A percentile compares a stretch with the other conserved stretches of the same genome.
Evolutionary conservation across 257 asterid species (phyloP).

Genomic region (Scutellaria galericulata): DNA sequence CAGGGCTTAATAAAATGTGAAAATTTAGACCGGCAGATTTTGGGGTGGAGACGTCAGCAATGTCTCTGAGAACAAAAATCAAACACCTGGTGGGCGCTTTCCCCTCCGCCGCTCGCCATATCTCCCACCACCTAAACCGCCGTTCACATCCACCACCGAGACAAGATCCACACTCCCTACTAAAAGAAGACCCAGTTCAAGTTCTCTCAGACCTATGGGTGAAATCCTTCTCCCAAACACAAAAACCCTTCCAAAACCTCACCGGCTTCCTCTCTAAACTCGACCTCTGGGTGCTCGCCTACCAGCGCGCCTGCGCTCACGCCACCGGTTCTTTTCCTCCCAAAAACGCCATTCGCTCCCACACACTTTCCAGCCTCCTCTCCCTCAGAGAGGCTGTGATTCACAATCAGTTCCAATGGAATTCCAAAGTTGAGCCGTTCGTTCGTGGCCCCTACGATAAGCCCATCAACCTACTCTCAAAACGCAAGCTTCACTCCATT

Average conservation of each 20-base stretch:
- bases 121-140: slow-evolving; percentile 35
- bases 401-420: slow-evolving; percentile 64
- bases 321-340: slow-evolving; percentile 89
- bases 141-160: slow-evolving; percentile 33
- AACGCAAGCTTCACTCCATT: slow-evolving; percentile 54
- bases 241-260: slow-evolving; percentile 73
- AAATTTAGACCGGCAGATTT: no score
- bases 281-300: slow-evolving; percentile 95
- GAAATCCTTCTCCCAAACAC: slow-evolving; percentile 72
- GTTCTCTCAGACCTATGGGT: slow-evolving; percentile 83
- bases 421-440: slow-evolving; percentile 55
- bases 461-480: slow-evolving; percentile 58
- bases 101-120: slow-evolving; percentile 41
- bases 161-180: slow-evolving; percentile 59
- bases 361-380: slow-evolving; percentile 58
- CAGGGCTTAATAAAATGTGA: no score
- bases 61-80: slow-evolving; percentile 72
- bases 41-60: slow-evolving; percentile 24
- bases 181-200: slow-evolving; percentile 82
- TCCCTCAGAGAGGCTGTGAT: slow-evolving; percentile 77
- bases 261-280: slow-evolving; percentile 84
- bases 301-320: slow-evolving; percentile 91
- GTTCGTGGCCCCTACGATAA: slow-evolving; percentile 72
- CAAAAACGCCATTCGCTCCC: slow-evolving; percentile 60
- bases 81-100: slow-evolving; percentile 57